phyloP scores from a whole-genome alignment of 345 rosid species.

The Eucalyptus pauciflora region DNA sequence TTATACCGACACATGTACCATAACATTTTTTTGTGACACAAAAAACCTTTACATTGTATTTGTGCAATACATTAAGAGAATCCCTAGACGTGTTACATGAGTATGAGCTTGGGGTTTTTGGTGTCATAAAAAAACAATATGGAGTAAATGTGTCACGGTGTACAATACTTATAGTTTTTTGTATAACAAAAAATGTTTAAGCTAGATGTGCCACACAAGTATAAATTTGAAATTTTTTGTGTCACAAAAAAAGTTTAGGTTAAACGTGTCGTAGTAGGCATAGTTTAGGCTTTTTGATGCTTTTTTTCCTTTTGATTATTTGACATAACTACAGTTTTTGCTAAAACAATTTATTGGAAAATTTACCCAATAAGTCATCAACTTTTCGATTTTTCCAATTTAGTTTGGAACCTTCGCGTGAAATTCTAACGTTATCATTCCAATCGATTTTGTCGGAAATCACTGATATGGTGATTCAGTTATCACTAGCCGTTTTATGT shows the following conservation, averaged over 20 bases:
- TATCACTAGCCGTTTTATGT: fast-evolving
- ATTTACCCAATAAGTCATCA: not conserved
- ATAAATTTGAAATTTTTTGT: too few relatives aligned
- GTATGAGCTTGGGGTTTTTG: not conserved
- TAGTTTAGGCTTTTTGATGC: not conserved
- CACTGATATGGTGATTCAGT: fast-evolving
- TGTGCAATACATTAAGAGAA: not conserved
- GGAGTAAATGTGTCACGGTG: not conserved
- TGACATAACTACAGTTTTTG: not conserved
- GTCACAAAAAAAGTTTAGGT: not conserved
- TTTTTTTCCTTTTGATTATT: not conserved
- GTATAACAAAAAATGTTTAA: too few relatives aligned
- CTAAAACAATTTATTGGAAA: not conserved
- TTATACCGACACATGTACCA: not conserved
- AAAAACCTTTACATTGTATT: not conserved
- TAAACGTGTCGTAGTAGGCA: not conserved
- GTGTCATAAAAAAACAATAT: not conserved
- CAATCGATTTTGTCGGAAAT: not conserved
- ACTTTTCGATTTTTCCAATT: not conserved
- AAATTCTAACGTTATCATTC: not conserved
- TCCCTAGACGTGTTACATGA: not conserved
- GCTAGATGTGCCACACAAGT: too few relatives aligned
- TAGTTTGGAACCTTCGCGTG: not conserved
- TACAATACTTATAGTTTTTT: too few relatives aligned
- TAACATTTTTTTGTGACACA: too few relatives aligned